Conservation (phyloP, 2,329 filamentous ascomycete genomes). For the Fusarium redolens region DNA sequence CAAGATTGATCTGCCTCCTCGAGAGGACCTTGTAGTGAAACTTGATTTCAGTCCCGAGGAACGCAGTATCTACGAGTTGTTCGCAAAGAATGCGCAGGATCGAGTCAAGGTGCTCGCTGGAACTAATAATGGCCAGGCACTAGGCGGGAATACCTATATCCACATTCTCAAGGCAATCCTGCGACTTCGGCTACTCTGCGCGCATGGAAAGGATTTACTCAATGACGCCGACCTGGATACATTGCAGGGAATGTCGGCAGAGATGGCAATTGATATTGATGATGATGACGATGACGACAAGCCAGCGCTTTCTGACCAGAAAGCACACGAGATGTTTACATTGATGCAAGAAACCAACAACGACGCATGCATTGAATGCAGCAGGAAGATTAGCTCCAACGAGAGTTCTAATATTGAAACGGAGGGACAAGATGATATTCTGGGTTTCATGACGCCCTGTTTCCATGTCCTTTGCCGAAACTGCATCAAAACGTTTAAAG, state of each 20-base stretch:
- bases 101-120: slow-evolving; percentile 80
- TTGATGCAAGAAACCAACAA: slow-evolving; percentile 85
- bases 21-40: slow-evolving; percentile 77
- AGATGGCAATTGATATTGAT: slow-evolving; percentile 89
- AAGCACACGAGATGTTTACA: slow-evolving; percentile 87
- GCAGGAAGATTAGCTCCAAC: slow-evolving; percentile 68
- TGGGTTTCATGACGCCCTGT: slow-evolving; percentile 87
- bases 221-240: slow-evolving; percentile 84
- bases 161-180: slow-evolving; percentile 93
- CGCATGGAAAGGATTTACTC: slow-evolving; percentile 91
- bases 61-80: slow-evolving; percentile 82
- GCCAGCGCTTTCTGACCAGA: slow-evolving; percentile 70
- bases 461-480: slow-evolving; percentile 84
- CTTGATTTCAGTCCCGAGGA: slow-evolving; percentile 84
- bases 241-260: slow-evolving; percentile 82
- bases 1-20: slow-evolving; percentile 82
- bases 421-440: slow-evolving; percentile 70
- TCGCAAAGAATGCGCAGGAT: slow-evolving; percentile 82
- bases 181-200: slow-evolving; percentile 88
- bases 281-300: slow-evolving; percentile 74
- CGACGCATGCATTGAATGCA: slow-evolving; percentile 79
- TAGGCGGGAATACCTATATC: slow-evolving; percentile 90
- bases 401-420: slow-evolving; percentile 67
- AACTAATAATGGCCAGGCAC: slow-evolving; percentile 67
- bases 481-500: slow-evolving; percentile 73